A percentile compares a stretch with the other conserved stretches of the same genome.
These are phyloP conservation scores for Mucor irregularis DNA, from an alignment of 371 early-diverging fungal species.

Conservation along the genomic window DNA sequence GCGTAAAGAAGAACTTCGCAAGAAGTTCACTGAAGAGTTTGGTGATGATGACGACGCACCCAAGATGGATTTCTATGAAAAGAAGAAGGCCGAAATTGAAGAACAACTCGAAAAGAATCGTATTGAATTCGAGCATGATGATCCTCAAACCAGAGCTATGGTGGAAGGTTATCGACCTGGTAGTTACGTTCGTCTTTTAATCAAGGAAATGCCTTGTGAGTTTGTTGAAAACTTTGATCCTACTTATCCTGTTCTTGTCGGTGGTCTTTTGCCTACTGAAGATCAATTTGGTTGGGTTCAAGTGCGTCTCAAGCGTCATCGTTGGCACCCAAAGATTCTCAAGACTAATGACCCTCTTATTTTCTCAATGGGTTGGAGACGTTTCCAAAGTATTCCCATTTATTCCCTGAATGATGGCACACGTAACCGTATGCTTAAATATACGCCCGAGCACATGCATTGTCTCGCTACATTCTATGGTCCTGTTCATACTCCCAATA, in stretches of 20 bases:
- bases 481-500: slow-evolving; percentile 91
- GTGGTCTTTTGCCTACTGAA: slow-evolving; percentile 88
- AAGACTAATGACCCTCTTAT: slow-evolving; percentile 98
- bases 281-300: slow-evolving; percentile 92
- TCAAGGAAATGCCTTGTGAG: slow-evolving; percentile 91
- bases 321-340: slow-evolving; percentile 95
- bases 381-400: slow-evolving; percentile 96
- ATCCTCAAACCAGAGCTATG: slow-evolving; percentile 70
- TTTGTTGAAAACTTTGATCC: slow-evolving; percentile 92
- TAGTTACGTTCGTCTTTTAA: slow-evolving; percentile 88
- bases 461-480: slow-evolving; percentile 95
- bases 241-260: slow-evolving; percentile 83
- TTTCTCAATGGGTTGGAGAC: slow-evolving; percentile 98
- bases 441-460: slow-evolving; percentile 99
- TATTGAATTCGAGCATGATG: slow-evolving; percentile 85
- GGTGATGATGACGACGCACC: slow-evolving; percentile 73
- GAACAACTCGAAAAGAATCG: slow-evolving; percentile 80
- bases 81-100: slow-evolving; percentile 84
- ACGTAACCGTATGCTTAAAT: slow-evolving; percentile 97
- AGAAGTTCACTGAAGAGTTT: slow-evolving; percentile 90
- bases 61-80: slow-evolving; percentile 82
- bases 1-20: slow-evolving; percentile 88
- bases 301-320: slow-evolving; percentile 96
- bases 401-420: slow-evolving; percentile 94
- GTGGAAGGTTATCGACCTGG: slow-evolving; percentile 92